Evolutionary conservation across 768 basidiomycete species (phyloP).

Genomic region (Russula lepida): DNA sequence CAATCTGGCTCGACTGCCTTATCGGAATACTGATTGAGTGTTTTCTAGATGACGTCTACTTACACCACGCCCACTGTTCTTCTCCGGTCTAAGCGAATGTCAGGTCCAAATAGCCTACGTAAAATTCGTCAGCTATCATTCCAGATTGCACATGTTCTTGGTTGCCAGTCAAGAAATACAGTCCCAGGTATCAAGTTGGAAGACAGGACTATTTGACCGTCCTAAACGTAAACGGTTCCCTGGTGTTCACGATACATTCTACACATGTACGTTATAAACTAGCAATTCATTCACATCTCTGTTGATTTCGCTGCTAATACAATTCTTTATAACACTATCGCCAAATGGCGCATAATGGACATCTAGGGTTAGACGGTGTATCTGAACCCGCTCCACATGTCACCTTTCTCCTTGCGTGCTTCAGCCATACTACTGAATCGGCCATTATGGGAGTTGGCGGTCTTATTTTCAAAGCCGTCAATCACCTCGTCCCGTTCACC

Average conservation of each 20-base stretch:
- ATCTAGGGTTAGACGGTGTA: conserved; percentile 39
- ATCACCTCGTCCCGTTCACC: conserved; percentile 61
- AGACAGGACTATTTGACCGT: conserved; percentile 21
- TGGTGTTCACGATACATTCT: not conserved
- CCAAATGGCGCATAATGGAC: not conserved
- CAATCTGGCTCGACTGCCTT: not conserved
- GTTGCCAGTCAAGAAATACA: conserved; percentile 80
- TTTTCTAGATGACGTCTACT: not conserved
- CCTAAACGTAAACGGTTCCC: not conserved
- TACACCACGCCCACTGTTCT: conserved; percentile 81
- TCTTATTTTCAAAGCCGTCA: conserved; percentile 20
- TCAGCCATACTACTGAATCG: not conserved
- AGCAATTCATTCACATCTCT: not conserved
- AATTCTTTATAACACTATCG: not conserved
- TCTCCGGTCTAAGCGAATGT: conserved; percentile 92
- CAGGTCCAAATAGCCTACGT: conserved; percentile 69
- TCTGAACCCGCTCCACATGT: conserved; percentile 70
- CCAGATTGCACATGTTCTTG: not conserved
- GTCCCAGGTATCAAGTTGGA: conserved; percentile 75
- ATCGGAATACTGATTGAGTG: conserved; percentile 1
- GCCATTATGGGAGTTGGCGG: not conserved
- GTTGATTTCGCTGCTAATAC: not conserved
- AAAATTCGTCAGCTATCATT: conserved; percentile 10
- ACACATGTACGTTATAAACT: conserved; percentile 1
- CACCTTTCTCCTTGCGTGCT: conserved; percentile 42